These are phyloP conservation scores for Aegilops sharonensis DNA, from an alignment of 176 grass and related monocot genomes.

Conservation along the genomic window DNA sequence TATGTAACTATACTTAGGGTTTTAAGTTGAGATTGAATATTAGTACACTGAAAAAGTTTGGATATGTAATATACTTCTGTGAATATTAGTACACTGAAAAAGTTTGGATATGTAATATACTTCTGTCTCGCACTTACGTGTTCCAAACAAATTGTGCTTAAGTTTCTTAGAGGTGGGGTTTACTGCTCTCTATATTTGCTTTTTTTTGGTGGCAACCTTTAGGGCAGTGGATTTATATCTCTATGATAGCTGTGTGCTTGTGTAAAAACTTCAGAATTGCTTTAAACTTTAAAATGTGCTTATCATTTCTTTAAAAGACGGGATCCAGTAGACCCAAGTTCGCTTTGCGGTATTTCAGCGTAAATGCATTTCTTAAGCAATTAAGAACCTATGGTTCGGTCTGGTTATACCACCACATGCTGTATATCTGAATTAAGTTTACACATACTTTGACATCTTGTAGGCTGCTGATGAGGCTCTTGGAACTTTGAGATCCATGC, in stretches of 20 bases:
- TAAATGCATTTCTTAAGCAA: not conserved
- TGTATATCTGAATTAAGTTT: constrained; percentile 14
- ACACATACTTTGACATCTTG: constrained; percentile 17
- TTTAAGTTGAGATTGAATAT: not conserved
- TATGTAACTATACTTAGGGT: not conserved
- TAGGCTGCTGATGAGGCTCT: constrained; percentile 95
- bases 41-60: no score
- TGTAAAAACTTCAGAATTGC: not conserved
- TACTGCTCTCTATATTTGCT: constrained; percentile 17
- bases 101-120: not conserved
- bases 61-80: not conserved
- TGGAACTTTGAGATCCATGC: constrained; percentile 83
- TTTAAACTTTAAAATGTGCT: not conserved
- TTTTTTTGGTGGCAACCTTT: not conserved
- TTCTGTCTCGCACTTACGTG: not conserved
- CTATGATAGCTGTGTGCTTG: not conserved
- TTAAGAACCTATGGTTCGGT: not conserved
- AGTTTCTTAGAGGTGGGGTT: constrained; percentile 4
- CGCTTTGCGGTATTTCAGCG: not conserved
- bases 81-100: not conserved
- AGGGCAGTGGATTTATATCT: not conserved
- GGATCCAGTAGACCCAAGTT: not conserved
- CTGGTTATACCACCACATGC: not conserved
- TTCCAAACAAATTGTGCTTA: constrained; percentile 3
- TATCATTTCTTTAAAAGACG: not conserved